Base-by-base conservation (phyloP, 495 filamentous ascomycete genomes). In the Chaetomium tenue region DNA sequence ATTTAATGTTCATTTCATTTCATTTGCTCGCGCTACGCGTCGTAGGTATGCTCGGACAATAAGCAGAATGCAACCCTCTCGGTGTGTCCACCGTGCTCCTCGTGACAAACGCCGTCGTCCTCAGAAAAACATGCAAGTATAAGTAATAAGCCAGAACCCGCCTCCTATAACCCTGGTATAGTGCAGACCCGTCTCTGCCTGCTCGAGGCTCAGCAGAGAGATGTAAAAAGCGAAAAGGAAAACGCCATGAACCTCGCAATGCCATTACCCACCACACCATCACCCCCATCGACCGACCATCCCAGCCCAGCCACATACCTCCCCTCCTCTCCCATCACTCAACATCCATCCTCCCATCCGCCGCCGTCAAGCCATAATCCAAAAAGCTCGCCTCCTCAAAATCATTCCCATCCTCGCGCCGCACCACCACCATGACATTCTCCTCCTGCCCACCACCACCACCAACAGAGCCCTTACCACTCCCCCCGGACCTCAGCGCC, bases 361-460 rank as follows among this genome's bases (percentile, higher is more conserved):
- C 57, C 53, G 44, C 59, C 25, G n/a, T 61, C 56, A 63, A 67
- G 56, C 39, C 30, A 65, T 73, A 73, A 63, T 81, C 79, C 60
- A 85, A 62, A 61, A 85, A 85, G 12, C 77, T 72, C 13, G 82
- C 82, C 62, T 85, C 83, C 62, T 78, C 79, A 68, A 84, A 85
- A 67, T 85, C 83, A 48, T 69, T 69, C 54, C 68, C 72, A n/a
- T 75, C 65, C 23, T 75, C 70, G 52, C 74, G 39, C 18, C 12
- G 47, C 48, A 51, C 46, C 22, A 40, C 47, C 22, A 58, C 44
- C 46, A 57, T 57, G 18, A 67, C 62, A 37, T 72, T 81, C 69
- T 81, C 77, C 65, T 79, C 15, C 71, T 76, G 40, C 40, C 8
- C 51, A n/a, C 56, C 11, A 26, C 22, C 30, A 28, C 11, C 30